Conservation (phyloP, 306 rosid genomes). For the Ochetophila trinervis region DNA sequence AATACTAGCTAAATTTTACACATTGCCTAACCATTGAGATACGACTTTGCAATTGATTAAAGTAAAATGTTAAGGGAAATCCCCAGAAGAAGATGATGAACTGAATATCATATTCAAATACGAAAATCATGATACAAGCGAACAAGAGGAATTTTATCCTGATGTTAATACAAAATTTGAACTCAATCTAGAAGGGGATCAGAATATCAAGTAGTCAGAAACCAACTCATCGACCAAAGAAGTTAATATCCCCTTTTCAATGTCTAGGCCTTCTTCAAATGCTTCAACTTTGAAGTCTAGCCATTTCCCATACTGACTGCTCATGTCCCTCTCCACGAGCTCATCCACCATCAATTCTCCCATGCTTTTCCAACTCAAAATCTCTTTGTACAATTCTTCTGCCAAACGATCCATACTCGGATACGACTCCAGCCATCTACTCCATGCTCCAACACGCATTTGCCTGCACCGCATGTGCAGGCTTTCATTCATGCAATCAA, state of each 20-base stretch:
- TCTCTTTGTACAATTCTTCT: constrained; percentile 59
- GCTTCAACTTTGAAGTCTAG: constrained; percentile 58
- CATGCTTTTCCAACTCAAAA: constrained; percentile 50
- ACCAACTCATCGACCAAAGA: constrained; percentile 61
- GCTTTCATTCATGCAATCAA: constrained; percentile 56
- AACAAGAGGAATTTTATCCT: too few relatives aligned
- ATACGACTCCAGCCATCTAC: constrained; percentile 35
- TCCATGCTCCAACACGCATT: constrained; percentile 52
- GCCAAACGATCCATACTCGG: constrained; percentile 47
- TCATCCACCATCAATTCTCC: constrained; percentile 71
- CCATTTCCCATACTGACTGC: constrained; percentile 73
- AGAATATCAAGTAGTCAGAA: constrained; percentile 47
- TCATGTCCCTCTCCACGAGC: constrained; percentile 75
- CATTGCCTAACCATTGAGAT: too few relatives aligned
- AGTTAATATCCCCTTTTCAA: constrained; percentile 49
- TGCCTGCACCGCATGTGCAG: constrained; percentile 42
- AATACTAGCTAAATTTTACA: too few relatives aligned
- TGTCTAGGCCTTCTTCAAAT: constrained; percentile 56
- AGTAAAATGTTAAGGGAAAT: too few relatives aligned
- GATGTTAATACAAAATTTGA: too few relatives aligned
- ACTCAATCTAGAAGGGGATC: not conserved
- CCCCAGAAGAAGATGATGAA: too few relatives aligned
- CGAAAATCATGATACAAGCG: too few relatives aligned
- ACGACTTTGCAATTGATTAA: too few relatives aligned
- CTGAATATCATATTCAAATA: too few relatives aligned